Percentiles rank a stretch among this genome's conserved stretches.
Conservation (phyloP, 805 yeast genomes). For the Ogataea zsoltii region DNA sequence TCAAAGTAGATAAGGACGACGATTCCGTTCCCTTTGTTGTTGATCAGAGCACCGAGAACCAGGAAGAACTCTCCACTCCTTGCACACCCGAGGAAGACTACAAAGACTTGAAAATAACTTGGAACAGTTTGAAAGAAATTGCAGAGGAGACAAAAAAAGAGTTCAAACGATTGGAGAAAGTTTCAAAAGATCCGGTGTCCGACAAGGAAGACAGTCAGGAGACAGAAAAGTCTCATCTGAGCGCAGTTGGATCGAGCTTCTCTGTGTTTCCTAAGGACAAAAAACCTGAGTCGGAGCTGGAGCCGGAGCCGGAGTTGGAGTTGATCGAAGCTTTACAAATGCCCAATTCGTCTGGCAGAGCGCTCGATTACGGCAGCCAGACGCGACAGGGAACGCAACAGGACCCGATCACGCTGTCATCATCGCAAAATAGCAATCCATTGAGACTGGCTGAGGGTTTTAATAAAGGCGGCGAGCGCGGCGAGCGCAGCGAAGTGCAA, state of each 20-base stretch:
- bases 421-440: conserved; percentile 9
- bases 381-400: conserved; percentile 16
- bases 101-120: conserved; percentile 9
- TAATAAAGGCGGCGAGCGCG: background rate
- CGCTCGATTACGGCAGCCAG: background rate
- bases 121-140: conserved; percentile 5
- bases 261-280: conserved; percentile 12
- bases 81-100: conserved; percentile 19
- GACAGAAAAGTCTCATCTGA: background rate
- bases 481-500: conserved; percentile 19
- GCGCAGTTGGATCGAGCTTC: conserved; percentile 9
- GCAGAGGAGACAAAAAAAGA: conserved; percentile 5
- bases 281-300: background rate
- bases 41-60: background rate
- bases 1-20: conserved; percentile 1
- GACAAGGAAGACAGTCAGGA: background rate
- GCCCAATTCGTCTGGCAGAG: background rate
- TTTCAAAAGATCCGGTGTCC: background rate
- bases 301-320: background rate
- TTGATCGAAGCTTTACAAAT: background rate
- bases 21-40: background rate
- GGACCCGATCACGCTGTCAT: conserved; percentile 18
- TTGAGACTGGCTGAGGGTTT: background rate
- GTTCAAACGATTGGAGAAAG: conserved; percentile 1
- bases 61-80: conserved; percentile 11